These are phyloP conservation scores for Penicillium sp. DNA, from an alignment of 2,329 filamentous ascomycete genomes.

Conservation along the genomic window DNA sequence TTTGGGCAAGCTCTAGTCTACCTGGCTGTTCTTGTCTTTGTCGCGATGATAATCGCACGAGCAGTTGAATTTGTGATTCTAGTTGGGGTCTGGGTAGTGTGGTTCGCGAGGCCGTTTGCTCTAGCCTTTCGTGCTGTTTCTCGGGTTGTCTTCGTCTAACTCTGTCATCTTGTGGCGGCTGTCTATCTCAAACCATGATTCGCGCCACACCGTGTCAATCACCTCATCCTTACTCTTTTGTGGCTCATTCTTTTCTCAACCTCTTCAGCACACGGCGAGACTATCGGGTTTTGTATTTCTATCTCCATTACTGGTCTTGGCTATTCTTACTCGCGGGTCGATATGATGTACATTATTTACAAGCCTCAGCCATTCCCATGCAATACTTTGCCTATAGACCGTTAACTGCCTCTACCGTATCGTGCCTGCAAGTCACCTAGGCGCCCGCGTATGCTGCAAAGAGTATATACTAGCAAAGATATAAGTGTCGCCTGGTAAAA, in stretches of 20 bases:
- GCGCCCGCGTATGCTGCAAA: no score
- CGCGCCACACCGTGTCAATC: background rate
- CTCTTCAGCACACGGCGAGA: background rate
- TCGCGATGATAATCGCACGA: constrained; percentile 37
- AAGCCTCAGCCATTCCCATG: background rate
- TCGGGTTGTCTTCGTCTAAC: constrained; percentile 33
- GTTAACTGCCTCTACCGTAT: background rate
- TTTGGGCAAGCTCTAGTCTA: constrained; percentile 40
- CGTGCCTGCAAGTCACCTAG: no score
- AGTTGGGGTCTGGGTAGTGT: constrained; percentile 42
- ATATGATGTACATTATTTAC: constrained; percentile 8
- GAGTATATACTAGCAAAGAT: no score
- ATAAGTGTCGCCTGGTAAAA: no score
- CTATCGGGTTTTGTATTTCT: constrained; percentile 10
- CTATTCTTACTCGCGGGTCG: constrained; percentile 10
- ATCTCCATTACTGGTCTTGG: background rate
- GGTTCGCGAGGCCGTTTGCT: constrained; percentile 41
- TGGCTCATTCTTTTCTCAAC: background rate
- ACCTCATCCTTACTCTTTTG: constrained; percentile 1
- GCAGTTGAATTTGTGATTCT: constrained; percentile 38
- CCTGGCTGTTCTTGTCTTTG: constrained; percentile 38
- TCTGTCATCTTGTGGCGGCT: background rate
- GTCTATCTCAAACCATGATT: background rate
- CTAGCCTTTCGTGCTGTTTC: constrained; percentile 37
- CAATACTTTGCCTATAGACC: background rate